Base-by-base conservation (phyloP, 2,329 filamentous ascomycete genomes). In the Trichoderma afroharzianum region DNA sequence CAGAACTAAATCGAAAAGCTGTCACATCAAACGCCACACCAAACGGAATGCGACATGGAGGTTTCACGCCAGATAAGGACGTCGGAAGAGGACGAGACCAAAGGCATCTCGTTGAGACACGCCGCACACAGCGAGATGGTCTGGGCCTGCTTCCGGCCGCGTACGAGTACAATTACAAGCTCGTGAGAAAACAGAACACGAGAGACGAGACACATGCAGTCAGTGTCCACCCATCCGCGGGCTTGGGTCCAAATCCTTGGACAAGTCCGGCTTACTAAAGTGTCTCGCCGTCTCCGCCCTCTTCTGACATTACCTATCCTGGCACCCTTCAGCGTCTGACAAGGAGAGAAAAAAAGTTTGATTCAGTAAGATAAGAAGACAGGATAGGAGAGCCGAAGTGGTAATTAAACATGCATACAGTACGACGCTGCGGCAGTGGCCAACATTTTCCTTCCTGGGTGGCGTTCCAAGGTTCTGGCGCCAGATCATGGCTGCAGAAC, bases 361-460 rank as follows among this genome's bases (percentile, higher is more conserved):
- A 64, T 33, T 55, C 32, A n/a, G 64, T 26, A 24, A n/a, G 39
- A 67, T 67, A 67, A 55, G 57, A 50, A 24, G 18, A 28, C n/a
- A 39, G 32, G 55, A 59, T 14, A 59, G 28, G 57, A 59, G 57
- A 59, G 57, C 30, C 28, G 30, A 30, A 59, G 24, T 50, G 11
- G 26, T 69, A 69, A 69, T 69, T 69, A 69, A 69, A 61, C 67
- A 53, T 59, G 57, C 57, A 59, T 59, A 33, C 57, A n/a, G 59
- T 69, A 53, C 67, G 33, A 53, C 26, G 55, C 15, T 53, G 24
- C 57, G 8, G 63, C 57, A 50, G 57, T 61, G 57, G 55, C 36
- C 55, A 61, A 36, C 24, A 53, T 26, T 50, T 47, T 30, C 21
- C 55, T 26, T 43, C 24, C 36, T 43, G 67, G 55, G 67, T 61